Evolutionary conservation across 768 basidiomycete genomes (phyloP).

Genomic region (Suillus alpinus): DNA sequence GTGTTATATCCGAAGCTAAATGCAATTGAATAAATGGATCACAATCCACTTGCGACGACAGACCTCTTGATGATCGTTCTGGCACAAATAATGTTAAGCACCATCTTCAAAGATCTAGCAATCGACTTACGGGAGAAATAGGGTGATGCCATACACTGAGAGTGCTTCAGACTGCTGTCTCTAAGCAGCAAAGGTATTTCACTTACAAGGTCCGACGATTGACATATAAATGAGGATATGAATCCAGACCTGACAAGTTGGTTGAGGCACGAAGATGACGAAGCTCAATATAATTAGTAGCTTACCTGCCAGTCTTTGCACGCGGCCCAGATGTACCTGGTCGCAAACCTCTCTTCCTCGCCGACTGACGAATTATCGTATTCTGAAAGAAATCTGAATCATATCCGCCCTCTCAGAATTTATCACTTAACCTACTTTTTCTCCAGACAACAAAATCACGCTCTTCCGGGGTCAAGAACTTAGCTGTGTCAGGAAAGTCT

Average conservation of each 20-base stretch:
- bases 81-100: background rate
- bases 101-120: background rate
- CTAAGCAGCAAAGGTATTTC: background rate
- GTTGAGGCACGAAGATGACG: background rate
- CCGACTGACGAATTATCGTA: conserved; percentile 54
- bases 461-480: conserved; percentile 62
- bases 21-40: conserved; percentile 3
- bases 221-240: conserved; percentile 62
- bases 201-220: conserved; percentile 56
- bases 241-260: conserved; percentile 39
- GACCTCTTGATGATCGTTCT: conserved; percentile 12
- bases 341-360: conserved; percentile 57
- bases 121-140: conserved; percentile 62
- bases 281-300: background rate
- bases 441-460: conserved; percentile 51
- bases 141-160: conserved; percentile 65
- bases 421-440: conserved; percentile 42
- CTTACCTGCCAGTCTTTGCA: conserved; percentile 59
- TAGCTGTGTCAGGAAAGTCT: conserved; percentile 59
- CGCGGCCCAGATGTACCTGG: conserved; percentile 50
- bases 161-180: background rate
- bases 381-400: conserved; percentile 34
- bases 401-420: background rate
- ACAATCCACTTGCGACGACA: background rate
- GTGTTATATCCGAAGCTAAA: conserved; percentile 53